These are phyloP conservation scores for Agaricus blazei DNA, from an alignment of 768 basidiomycete genomes.

Conservation along the genomic window DNA sequence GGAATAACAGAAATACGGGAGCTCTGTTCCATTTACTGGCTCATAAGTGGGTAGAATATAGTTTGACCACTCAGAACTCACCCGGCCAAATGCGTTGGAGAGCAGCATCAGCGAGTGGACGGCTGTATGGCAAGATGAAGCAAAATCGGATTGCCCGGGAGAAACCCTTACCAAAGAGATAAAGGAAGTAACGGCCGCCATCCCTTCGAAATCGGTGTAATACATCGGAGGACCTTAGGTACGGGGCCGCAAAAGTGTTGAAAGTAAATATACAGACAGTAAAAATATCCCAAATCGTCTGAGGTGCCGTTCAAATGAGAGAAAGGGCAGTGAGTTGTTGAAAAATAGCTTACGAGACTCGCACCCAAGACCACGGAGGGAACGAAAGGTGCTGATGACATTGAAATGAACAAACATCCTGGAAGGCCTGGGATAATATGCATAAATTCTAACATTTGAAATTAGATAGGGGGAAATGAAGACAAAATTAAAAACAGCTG, in stretches of 20 bases:
- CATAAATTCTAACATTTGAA: not conserved
- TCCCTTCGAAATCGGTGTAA: not conserved
- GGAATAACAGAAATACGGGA: not conserved
- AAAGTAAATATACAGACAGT: not conserved
- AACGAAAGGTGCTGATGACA: not conserved
- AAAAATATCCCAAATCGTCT: not conserved
- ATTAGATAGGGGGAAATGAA: not conserved
- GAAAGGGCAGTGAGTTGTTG: not conserved
- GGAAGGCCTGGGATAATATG: not conserved
- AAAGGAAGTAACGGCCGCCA: slow-evolving; percentile 1
- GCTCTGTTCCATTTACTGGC: not conserved
- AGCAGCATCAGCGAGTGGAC: not conserved
- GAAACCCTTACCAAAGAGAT: not conserved
- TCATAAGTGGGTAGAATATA: not conserved
- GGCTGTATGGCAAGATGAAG: not conserved
- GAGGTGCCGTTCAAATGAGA: not conserved
- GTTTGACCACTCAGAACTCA: not conserved
- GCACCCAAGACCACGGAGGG: not conserved
- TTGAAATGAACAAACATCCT: not conserved
- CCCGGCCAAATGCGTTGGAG: not conserved
- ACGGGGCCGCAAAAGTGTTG: not conserved
- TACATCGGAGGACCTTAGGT: not conserved
- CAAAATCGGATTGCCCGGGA: not conserved
- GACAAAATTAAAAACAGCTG: not conserved
- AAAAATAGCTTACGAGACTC: not conserved